Base-by-base conservation (phyloP, 768 basidiomycete genomes). In the Tulasnella sp. region DNA sequence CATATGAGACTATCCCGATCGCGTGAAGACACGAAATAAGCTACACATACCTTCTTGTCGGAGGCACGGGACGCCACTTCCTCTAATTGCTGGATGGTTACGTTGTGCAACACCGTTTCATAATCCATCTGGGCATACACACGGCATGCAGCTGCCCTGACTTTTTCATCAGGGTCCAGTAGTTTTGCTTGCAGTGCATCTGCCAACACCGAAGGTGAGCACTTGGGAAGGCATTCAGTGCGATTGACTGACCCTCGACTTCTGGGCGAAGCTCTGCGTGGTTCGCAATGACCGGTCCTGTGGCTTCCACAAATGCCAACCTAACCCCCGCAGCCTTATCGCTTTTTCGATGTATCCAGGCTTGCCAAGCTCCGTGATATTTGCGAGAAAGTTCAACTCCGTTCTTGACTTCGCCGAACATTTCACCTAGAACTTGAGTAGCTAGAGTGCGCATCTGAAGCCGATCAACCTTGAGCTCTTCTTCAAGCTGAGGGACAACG, bases 401-500 rank as follows among this genome's bases (percentile, higher is more conserved):
- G 13, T 87, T 88, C 83, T 90, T 91, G 78, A 77, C 26, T 77
- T 93, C 92, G 0, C 90, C 90, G 82, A 93, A 97, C 93, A 99
- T 97, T 79, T 92, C 91, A 0, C 96, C 98, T 0, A 99, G 87
- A 0, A 90, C 91, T 81, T 93, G 90, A 0, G 95, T 95, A n/a
- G 92, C 93, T 80, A 98, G 89, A 20, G 90, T 81, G 46, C 98
- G 88, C 3, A 96, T 86, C 40, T 88, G 86, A 2, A 90, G 82
- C 48, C 93, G 89, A 80, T 94, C 93, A 4, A 92, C 91, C 32
- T 90, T 89, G 5, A 98, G 87, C 82, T 98, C 95, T 80, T 96
- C 93, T 83, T 97, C 96, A 23, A 99, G 89, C 77, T 95, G 93
- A 0, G 97, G 96, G 35, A 99, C 91, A 71, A 98, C 95, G 83